Base-by-base conservation (phyloP, 352 stramenopile species). In the Globisporangium radiosum region DNA sequence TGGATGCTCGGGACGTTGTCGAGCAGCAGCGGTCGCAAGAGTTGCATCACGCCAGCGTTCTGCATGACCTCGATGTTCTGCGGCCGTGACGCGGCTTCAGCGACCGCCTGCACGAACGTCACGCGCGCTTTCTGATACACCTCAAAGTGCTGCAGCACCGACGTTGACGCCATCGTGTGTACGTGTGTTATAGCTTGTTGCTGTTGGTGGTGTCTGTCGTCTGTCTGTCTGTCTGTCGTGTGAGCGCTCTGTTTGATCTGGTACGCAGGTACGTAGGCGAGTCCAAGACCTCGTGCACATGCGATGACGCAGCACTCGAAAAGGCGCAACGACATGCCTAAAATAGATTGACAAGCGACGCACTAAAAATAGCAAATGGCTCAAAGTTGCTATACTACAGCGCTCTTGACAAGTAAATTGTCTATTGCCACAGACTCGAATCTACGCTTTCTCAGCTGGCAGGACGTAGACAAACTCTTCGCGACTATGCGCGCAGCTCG, bases 11-110 rank as follows among this genome's bases (percentile, higher is more conserved):
- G 91, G 19, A 98, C 94, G 66, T 98, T 98, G 67, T 98, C 94
- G 3, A 98, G 75, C 14, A 98, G 70, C 14, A 98, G 75, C 43
- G 94, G 94, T 14, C 92, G 85, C 43, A 98, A 71, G 33, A 98
- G 63, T 63, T 98, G 92, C 93, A 98, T 98, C 43, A 98, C 94
- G 36, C 94, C 94, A 8, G 93, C 93, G 59, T 98, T 98, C 57
- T 98, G 90, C 92, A 98, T 97, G 50, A 98, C 88, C 62, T 98
- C 93, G 56, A 98, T 98, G 68, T 98, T 98, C 73, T 98, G 92
- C 49, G 94, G 92, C 33, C 94, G 76, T n/a, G 92, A 97, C 10
- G 92, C 92, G 1, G 90, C 90, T 56, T 98, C 94, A 6, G 94
- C 93, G 36, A 98, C 90, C 9, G 90, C 85, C 71, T 98, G 92